A percentile compares a stretch with the other conserved stretches of the same genome.
Evolutionary conservation across 2,329 filamentous ascomycete species (phyloP).

Genomic region (Fusarium sp.): DNA sequence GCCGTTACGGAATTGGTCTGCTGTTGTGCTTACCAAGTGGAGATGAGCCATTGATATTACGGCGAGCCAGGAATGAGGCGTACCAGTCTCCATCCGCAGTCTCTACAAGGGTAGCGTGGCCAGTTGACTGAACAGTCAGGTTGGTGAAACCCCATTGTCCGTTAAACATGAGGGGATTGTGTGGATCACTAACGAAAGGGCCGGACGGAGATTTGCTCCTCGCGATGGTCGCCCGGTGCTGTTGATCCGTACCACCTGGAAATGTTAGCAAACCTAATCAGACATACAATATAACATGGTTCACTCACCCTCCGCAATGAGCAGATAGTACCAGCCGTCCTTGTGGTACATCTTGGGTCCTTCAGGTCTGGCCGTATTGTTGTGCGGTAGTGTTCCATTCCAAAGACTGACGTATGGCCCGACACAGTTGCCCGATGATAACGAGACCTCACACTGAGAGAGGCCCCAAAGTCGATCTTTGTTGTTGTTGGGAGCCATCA

Average conservation of each 20-base stretch:
- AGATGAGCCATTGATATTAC: not conserved
- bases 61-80: not conserved
- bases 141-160: not conserved
- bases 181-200: not conserved
- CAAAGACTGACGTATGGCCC: not conserved
- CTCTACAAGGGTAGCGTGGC: not conserved
- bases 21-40: not conserved
- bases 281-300: fast-evolving
- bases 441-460: not conserved
- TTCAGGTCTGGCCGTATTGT: not conserved
- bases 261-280: not conserved
- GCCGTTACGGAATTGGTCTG: too few species aligned
- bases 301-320: not conserved
- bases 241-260: not conserved
- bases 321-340: not conserved
- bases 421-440: not conserved
- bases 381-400: not conserved
- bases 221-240: not conserved
- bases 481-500: not conserved
- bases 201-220: not conserved
- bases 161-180: not conserved
- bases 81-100: not conserved
- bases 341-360: not conserved
- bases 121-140: not conserved
- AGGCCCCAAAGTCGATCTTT: not conserved